Base-by-base conservation (phyloP, 2,329 filamentous ascomycete species). In the Escovopsis weberi region DNA sequence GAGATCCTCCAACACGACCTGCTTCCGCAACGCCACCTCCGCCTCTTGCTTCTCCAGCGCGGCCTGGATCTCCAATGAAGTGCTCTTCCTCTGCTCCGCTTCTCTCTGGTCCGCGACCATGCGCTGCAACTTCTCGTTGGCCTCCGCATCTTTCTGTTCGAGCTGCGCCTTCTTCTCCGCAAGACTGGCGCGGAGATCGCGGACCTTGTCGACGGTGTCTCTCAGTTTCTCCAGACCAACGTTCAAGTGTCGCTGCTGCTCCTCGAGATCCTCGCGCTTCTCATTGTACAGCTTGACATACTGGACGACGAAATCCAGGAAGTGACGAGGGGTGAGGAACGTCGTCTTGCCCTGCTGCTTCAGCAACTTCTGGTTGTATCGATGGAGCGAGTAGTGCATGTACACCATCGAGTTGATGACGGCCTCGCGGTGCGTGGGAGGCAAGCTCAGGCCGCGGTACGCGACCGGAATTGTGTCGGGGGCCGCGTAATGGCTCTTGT, bases 391-490 rank as follows among this genome's bases (percentile, higher is more conserved):
- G 65, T 96, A 87, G 58, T 99, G 91, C 18, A 98, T 89, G 56
- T 94, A 93, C 3, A 99, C 93, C 91, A 99, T 98, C 0, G 88
- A 84, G 59, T 99, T 99, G 61, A 98, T 77, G 38, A 99, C 80
- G 3, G 88, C 78, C 60, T 95, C 87, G 48, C 91, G 80, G 60
- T 98, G 89, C 43, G 83, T 84, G 8, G 89, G 85, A 19, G 91
- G 93, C 42, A 96, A 70, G 46, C 66, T 74, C 42, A 98, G 77
- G 37, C 84, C 85, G 42, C 86, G 80, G 59, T 94, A 98, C 8
- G 88, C 91, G 28, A 96, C 82, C 3, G 88, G 91, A 48, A 98
- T 85, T 45, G 81, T 91, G 53, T 96, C 87, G 3, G 89, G 89
- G 4, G 88, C 85, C 42, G 73, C 69, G 60, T 89, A 98, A 56